Evolutionary conservation across 2,329 filamentous ascomycete genomes (phyloP).

Genomic region (Penicillium freii): DNA sequence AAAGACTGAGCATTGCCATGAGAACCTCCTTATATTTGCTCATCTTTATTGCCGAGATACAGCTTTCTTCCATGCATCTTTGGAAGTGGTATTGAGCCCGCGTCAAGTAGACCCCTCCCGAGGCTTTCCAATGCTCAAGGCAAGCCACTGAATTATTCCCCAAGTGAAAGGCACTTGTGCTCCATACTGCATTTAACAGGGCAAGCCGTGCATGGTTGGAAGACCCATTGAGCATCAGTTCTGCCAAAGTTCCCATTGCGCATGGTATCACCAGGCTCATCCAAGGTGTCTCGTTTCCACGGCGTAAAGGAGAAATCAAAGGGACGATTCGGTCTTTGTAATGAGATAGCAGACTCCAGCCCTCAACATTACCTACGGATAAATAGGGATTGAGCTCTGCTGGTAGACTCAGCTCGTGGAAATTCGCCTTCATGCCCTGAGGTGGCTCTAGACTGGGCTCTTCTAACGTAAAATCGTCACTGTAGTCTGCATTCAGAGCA

Average conservation of each 20-base stretch:
- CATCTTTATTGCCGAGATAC: no score
- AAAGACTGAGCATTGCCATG: no score
- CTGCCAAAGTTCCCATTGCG: constrained; percentile 11
- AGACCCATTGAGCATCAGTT: constrained; percentile 6
- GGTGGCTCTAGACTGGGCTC: no score
- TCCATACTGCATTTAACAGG: constrained; percentile 14
- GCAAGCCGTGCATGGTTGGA: constrained; percentile 8
- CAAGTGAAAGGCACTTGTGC: constrained; percentile 17
- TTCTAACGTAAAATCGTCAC: neutral
- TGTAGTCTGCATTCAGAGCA: neutral
- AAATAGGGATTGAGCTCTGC: neutral
- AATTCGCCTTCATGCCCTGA: neutral
- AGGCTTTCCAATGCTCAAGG: neutral
- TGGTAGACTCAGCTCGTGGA: neutral
- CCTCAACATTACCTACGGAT: constrained; percentile 1
- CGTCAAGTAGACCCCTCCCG: constrained; percentile 7
- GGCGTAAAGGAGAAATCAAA: constrained; percentile 11
- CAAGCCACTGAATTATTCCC: constrained; percentile 4
- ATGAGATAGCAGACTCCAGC: constrained; percentile 18
- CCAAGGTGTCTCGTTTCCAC: constrained; percentile 14
- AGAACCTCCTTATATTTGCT: no score
- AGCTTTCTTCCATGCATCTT: constrained; percentile 2
- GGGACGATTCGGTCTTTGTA: constrained; percentile 18
- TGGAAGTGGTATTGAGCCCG: constrained; percentile 11
- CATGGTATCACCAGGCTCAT: constrained; percentile 14